A percentile compares a stretch with the other conserved stretches of the same genome.
These are phyloP conservation scores for Falciphora oryzae DNA, from an alignment of 2,329 filamentous ascomycete species.

Conservation along the genomic window DNA sequence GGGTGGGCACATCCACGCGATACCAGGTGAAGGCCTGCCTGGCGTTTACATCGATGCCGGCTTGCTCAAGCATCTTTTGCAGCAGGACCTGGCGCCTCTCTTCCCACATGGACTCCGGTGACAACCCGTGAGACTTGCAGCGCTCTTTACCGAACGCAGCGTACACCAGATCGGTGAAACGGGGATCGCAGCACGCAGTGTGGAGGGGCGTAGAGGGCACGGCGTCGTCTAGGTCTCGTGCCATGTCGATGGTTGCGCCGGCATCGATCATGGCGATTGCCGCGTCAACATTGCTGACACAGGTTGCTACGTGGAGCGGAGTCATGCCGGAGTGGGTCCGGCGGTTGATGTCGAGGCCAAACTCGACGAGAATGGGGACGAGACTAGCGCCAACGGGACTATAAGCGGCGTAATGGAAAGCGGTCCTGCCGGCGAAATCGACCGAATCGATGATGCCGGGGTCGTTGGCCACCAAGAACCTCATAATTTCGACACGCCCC, in stretches of 20 bases:
- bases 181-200: background rate
- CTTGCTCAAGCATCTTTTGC: background rate
- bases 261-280: constrained; percentile 5
- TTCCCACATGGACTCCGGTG: background rate
- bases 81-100: constrained; percentile 6
- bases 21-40: background rate
- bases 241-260: background rate
- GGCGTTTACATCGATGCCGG: constrained; percentile 2
- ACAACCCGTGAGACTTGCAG: too few relatives aligned
- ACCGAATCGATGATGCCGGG: background rate
- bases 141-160: background rate
- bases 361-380: background rate
- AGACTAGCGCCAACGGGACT: background rate
- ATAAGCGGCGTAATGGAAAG: constrained; percentile 6
- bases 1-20: background rate
- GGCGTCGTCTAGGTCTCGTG: background rate
- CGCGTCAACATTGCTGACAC: constrained; percentile 2
- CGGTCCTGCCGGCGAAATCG: background rate
- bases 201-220: constrained; percentile 4
- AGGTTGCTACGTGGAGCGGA: background rate
- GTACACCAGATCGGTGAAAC: background rate
- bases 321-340: background rate
- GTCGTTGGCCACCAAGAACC: background rate
- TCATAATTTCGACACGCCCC: background rate
- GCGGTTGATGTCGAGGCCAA: background rate